A percentile compares a stretch with the other conserved stretches of the same genome.
These are phyloP conservation scores for Chaetomium sp. DNA, from an alignment of 2,329 filamentous ascomycete genomes.

Conservation along the genomic window DNA sequence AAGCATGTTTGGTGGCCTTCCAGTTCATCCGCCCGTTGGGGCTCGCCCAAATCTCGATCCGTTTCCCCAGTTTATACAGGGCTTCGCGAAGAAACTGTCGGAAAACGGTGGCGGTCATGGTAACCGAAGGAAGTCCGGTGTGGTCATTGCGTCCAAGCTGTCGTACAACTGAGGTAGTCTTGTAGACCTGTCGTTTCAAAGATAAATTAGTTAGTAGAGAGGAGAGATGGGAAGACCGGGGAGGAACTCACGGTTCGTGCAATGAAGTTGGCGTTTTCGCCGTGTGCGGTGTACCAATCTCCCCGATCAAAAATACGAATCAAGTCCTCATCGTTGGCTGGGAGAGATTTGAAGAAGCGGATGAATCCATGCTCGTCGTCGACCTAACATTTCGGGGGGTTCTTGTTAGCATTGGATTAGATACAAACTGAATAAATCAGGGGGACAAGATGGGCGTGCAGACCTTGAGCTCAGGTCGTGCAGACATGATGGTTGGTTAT, in stretches of 20 bases:
- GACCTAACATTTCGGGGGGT: slow-evolving; percentile 47
- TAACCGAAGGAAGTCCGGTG: slow-evolving; percentile 85
- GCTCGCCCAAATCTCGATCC: slow-evolving; percentile 84
- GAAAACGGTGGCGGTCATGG: slow-evolving; percentile 91
- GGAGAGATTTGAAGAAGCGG: slow-evolving; percentile 86
- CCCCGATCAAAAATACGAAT: slow-evolving; percentile 89
- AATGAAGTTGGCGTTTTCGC: slow-evolving; percentile 76
- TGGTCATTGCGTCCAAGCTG: slow-evolving; percentile 79
- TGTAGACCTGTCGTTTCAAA: slow-evolving; percentile 65
- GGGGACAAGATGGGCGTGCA: background rate
- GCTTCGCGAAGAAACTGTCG: slow-evolving; percentile 92
- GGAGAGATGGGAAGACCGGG: background rate
- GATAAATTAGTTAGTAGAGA: background rate
- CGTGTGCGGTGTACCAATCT: slow-evolving; percentile 94
- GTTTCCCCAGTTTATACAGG: slow-evolving; percentile 82
- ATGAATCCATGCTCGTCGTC: slow-evolving; percentile 98
- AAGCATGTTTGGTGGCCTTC: slow-evolving; percentile 87
- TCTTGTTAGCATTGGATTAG: slow-evolving; percentile 7
- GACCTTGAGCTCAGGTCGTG: slow-evolving; percentile 66
- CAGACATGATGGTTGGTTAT: slow-evolving; percentile 50
- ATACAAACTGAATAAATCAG: background rate
- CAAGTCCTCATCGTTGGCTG: slow-evolving; percentile 62
- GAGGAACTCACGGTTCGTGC: slow-evolving; percentile 58
- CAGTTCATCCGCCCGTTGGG: slow-evolving; percentile 75
- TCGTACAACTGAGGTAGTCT: slow-evolving; percentile 90